A percentile compares a stretch with the other conserved stretches of the same genome.
Conservation (phyloP, 495 filamentous ascomycete genomes). For the Hamigera avellanea region DNA sequence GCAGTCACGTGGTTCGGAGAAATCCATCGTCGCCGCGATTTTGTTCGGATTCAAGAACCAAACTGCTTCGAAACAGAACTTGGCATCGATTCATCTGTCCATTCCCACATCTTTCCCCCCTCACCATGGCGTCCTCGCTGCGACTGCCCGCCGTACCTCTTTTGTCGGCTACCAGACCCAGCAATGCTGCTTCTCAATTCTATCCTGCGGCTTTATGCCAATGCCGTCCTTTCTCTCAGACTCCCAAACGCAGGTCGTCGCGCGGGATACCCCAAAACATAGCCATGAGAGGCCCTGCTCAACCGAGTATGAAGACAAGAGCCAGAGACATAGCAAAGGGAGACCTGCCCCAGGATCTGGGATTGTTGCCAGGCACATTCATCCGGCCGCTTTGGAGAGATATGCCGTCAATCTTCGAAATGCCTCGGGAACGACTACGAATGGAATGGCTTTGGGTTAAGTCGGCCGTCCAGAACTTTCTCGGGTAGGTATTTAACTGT, state of each 20-base stretch:
- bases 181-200: conserved; percentile 5
- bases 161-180: conserved; percentile 8
- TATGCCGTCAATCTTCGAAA: conserved; percentile 41
- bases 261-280: conserved; percentile 13
- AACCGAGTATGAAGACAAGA: conserved; percentile 30
- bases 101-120: not conserved
- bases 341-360: conserved; percentile 38
- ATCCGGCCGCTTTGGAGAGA: conserved; percentile 45
- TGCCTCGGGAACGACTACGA: conserved; percentile 28
- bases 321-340: conserved; percentile 12
- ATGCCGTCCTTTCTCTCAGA: conserved; percentile 27
- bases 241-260: conserved; percentile 17
- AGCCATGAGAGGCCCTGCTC: conserved; percentile 15
- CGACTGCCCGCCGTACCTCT: conserved; percentile 17
- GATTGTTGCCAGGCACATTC: conserved; percentile 45
- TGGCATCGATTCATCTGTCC: not conserved
- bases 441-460: conserved; percentile 40
- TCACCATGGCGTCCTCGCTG: conserved; percentile 27
- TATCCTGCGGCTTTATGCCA: conserved; percentile 11
- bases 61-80: not conserved
- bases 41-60: not conserved
- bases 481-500: conserved; percentile 20
- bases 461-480: conserved; percentile 22
- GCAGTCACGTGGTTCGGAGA: no score
- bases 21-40: not conserved